Evolutionary conservation across 2,329 filamentous ascomycete species (phyloP), one percentile per base, ranked within the genome.

Genomic region (Botrytis hyacinthi): DNA sequence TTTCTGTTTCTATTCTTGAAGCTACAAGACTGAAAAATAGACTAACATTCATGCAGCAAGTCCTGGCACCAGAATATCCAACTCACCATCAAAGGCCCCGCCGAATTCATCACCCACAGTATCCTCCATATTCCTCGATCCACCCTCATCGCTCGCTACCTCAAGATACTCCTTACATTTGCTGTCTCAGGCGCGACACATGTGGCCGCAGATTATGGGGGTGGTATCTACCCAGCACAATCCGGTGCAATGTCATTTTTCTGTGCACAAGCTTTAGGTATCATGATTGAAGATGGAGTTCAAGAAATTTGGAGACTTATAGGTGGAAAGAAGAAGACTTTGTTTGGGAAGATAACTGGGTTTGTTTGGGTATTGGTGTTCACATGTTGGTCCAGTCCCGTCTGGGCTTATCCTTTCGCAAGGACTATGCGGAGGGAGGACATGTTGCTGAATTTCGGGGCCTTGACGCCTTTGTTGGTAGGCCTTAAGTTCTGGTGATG

Each of bases 241-340:
- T 78, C 76, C 2, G 76, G 78, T 5, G 71, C 79, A 0, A 63
- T 80, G 40, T 20, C 72, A 4, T 80, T 80, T 46, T 82, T 81
- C 67, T 54, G 68, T 40, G 74, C 75, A 1, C 77, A 78, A 10
- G 71, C 74, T 1, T 7, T 80, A 4, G 81, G 78, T 0, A 77
- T 81, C 16, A 75, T 81, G 71, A 74, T 81, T 44, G 81, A 82
- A 73, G 80, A 82, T 66, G 66, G 65, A 1, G 73, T 79, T 12
- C 77, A 79, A 62, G 72, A 61, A 12, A 32, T 78, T 2, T 81
- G 78, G 76, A 61, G 73, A 26, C n/a, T 22, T 20, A 61, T 71
- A 5, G 54, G 51, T 5, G 73, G 71, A 9, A 69, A 48, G 22
- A 63, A 68, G 10, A 32, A 63, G 22, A 73, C 20, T 37, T 4